Percentiles rank a stretch among this genome's conserved stretches.
Conservation (phyloP, 768 basidiomycete genomes). For the Boletus speciosus region DNA sequence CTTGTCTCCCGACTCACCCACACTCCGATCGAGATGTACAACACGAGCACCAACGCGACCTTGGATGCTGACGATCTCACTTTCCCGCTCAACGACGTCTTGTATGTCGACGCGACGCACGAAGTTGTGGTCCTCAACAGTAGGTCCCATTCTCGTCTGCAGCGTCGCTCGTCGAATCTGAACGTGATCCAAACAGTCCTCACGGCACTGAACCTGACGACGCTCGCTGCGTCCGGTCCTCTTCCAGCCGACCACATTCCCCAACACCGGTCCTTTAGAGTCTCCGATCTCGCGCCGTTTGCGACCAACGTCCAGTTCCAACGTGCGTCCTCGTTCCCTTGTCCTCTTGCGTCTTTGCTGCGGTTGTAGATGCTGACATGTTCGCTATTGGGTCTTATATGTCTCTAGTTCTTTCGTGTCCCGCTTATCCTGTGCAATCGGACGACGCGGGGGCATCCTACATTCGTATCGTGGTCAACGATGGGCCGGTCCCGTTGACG, state of each 20-base stretch:
- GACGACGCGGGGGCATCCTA: slow-evolving; percentile 41
- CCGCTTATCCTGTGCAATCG: neutral
- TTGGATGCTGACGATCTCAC: slow-evolving; percentile 64
- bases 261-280: slow-evolving; percentile 60
- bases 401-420: slow-evolving; percentile 58
- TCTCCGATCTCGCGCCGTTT: slow-evolving; percentile 80
- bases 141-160: slow-evolving; percentile 29
- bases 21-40: slow-evolving; percentile 63
- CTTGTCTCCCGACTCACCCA: slow-evolving; percentile 79
- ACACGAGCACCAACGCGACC: slow-evolving; percentile 83
- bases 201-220: slow-evolving; percentile 81
- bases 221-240: slow-evolving; percentile 68
- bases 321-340: slow-evolving; percentile 42
- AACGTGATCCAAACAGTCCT: slow-evolving; percentile 46
- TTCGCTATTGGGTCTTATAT: neutral
- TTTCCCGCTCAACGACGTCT: slow-evolving; percentile 65
- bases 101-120: slow-evolving; percentile 90
- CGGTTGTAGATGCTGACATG: neutral
- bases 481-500: slow-evolving; percentile 78
- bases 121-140: slow-evolving; percentile 90
- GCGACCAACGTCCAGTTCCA: slow-evolving; percentile 89
- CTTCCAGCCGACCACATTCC: slow-evolving; percentile 74
- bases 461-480: slow-evolving; percentile 85
- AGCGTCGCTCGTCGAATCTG: neutral
- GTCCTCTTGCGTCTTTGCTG: neutral